Evolutionary conservation across 106 monocot species (phyloP).

Genomic region (Posidonia australis): DNA sequence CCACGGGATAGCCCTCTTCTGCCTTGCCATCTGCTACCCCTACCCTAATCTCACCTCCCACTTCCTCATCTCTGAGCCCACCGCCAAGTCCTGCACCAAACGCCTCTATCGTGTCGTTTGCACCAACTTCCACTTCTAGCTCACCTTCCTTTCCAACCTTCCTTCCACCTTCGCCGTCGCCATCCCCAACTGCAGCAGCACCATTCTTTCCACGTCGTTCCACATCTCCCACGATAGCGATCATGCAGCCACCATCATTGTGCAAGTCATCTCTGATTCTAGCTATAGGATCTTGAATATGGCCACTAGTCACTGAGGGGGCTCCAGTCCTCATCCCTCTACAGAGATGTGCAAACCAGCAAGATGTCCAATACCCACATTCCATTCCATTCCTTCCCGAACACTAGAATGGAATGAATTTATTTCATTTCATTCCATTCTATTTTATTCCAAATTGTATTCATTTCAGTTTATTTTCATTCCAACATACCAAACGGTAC

Average conservation of each 20-base stretch:
- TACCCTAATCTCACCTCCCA: conserved; percentile 39
- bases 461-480: too few relatives aligned
- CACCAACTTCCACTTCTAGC: conserved; percentile 83
- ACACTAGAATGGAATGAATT: too few relatives aligned
- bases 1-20: conserved; percentile 46
- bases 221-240: background rate
- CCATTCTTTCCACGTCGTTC: conserved; percentile 36
- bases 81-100: conserved; percentile 41
- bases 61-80: conserved; percentile 36
- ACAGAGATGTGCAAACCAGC: conserved; percentile 26
- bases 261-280: conserved; percentile 47
- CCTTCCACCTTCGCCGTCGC: too few relatives aligned
- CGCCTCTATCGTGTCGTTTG: conserved; percentile 71
- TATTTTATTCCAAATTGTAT: too few relatives aligned
- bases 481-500: too few relatives aligned
- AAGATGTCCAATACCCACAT: too few relatives aligned
- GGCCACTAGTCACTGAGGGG: conserved; percentile 17
- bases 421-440: too few relatives aligned
- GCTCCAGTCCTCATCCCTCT: conserved; percentile 32
- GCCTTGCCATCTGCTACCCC: conserved; percentile 33
- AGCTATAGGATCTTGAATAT: conserved; percentile 37
- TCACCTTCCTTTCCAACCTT: conserved; percentile 42
- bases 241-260: conserved; percentile 17
- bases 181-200: too few relatives aligned
- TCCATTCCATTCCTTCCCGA: too few relatives aligned